These are phyloP conservation scores for Fomitopsis pinicola DNA, from an alignment of 1,284 basidiomycete genomes.

Conservation along the genomic window DNA sequence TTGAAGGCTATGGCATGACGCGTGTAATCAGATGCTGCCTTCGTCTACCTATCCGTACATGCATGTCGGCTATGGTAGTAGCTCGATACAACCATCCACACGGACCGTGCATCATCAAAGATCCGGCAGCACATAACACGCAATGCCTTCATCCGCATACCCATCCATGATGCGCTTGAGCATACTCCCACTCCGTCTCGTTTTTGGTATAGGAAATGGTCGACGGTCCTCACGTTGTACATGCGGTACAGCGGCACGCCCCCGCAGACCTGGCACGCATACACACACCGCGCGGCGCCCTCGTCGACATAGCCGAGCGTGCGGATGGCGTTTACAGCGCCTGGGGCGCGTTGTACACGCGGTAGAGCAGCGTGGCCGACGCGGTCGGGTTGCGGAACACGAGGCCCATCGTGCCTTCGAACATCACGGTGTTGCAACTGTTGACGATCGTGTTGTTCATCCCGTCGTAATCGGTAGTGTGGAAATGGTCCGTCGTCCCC, in stretches of 20 bases:
- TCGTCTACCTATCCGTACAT: too few species aligned
- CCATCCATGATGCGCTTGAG: not conserved
- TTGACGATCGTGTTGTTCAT: constrained; percentile 1
- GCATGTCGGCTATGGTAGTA: too few species aligned
- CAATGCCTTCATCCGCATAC: not conserved
- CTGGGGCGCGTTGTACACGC: not conserved
- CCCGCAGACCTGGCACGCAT: not conserved
- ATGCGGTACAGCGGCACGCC: constrained; percentile 2
- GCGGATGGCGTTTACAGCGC: not conserved
- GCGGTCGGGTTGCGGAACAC: not conserved
- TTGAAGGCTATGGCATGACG: too few species aligned
- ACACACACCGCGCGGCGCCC: constrained; percentile 1
- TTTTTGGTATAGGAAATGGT: constrained; percentile 6
- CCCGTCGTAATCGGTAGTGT: constrained; percentile 3
- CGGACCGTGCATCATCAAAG: not conserved
- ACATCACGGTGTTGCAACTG: not conserved
- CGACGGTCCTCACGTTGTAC: not conserved
- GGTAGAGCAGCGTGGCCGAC: not conserved
- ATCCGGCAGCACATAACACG: not conserved
- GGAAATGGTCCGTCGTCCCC: constrained; percentile 2
- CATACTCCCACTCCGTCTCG: not conserved
- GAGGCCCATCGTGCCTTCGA: not conserved
- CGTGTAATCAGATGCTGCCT: too few species aligned
- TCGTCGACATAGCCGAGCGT: not conserved
- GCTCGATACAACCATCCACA: too few species aligned